Evolutionary conservation across 2,329 filamentous ascomycete genomes (phyloP), one percentile per base, ranked within the genome.

Genomic region (Botrytis galanthina): DNA sequence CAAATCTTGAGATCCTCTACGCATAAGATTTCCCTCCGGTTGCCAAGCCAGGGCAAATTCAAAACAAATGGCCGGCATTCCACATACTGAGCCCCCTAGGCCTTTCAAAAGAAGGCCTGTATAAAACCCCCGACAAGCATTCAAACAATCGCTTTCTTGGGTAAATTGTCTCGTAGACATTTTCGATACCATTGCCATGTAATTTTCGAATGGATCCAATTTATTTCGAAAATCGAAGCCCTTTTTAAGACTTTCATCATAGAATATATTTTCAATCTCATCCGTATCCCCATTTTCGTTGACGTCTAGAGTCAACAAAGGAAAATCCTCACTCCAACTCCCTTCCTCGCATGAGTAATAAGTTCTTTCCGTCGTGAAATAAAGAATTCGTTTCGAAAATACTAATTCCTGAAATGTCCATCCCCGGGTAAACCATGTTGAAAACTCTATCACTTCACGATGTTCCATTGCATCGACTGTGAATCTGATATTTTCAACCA

Each of bases 391-490:
- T 29, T 44, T 60, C 18, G 79, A 74, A 4, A 80, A 73, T 1
- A 75, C 46, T n/a, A 74, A 35, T 64, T 80, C 79, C 71, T 80
- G 77, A 12, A 78, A 60, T 3, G 71, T 72, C 79, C 78, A 80
- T 7, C 70, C 78, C 22, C 78, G 71, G 22, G 67, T 18, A 22
- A 61, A 68, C 67, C 67, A 70, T 6, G 67, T 54, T 18, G 67
- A 32, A 20, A 54, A 54, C 18, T 60, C 67, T 8, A 70, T n/a
- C 51, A 44, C 67, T 12, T 54, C 26, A 6, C 63, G 63, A 35
- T 51, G 35, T 29, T 67, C 22, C 44, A 51, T 51, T 9, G 67
- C 3, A 22, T 57, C 37, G 2, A 60, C 37, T 14, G 32, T 67
- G 12, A 67, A 70, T 42, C 63, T 51, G 14, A 42, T 60, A 2